A percentile compares a stretch with the other conserved stretches of the same genome.
Conservation (phyloP, 805 yeast genomes). For the Kazachstania martiniae region DNA sequence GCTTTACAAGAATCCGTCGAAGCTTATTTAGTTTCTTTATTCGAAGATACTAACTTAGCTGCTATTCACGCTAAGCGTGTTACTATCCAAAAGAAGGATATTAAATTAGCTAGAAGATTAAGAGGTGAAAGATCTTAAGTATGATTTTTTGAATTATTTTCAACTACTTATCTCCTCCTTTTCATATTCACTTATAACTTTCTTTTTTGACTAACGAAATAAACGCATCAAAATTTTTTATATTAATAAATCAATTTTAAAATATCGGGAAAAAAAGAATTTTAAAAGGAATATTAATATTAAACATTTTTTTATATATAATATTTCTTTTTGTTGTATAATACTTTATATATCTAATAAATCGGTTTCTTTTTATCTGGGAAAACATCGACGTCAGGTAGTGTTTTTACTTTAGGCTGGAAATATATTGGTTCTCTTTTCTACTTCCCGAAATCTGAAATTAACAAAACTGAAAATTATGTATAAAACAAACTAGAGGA, state of each 20-base stretch:
- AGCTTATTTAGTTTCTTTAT: constrained; percentile 90
- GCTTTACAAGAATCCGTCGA: constrained; percentile 97
- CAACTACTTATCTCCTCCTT: neutral
- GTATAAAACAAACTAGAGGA: neutral
- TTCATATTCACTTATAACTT: no score
- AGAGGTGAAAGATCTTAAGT: constrained; percentile 88
- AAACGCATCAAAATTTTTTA: no score
- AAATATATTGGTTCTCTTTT: neutral
- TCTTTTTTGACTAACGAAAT: no score
- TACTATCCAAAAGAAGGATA: constrained; percentile 95
- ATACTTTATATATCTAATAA: no score
- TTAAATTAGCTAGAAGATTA: constrained; percentile 93
- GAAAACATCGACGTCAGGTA: neutral
- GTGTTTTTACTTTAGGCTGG: neutral
- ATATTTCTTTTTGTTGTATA: neutral
- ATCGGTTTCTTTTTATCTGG: no score
- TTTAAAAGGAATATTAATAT: no score
- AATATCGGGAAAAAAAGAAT: no score
- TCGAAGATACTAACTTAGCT: constrained; percentile 96
- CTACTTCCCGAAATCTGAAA: neutral
- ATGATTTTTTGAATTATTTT: neutral
- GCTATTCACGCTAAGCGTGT: constrained; percentile 98
- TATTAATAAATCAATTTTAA: no score
- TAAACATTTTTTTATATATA: no score
- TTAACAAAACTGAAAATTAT: neutral